Conservation (phyloP, 1,284 basidiomycete genomes). For the Cutaneotrichosporon cutaneum region DNA sequence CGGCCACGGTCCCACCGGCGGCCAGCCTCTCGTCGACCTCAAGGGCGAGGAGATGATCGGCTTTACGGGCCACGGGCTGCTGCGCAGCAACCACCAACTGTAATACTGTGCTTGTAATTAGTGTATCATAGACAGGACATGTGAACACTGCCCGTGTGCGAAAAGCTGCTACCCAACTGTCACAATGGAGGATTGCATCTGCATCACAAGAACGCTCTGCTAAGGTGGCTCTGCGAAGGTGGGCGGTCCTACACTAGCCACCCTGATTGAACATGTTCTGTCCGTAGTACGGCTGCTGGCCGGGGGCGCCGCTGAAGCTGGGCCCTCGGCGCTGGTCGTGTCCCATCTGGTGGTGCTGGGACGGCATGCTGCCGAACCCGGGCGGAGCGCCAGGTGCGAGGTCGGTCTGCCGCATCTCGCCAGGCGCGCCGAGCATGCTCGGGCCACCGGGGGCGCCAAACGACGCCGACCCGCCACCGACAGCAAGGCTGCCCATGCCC, state of each 20-base stretch:
- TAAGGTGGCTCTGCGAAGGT: neutral
- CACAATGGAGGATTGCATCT: neutral
- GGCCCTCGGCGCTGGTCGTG: neutral
- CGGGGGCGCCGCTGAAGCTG: neutral
- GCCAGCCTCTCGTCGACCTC: conserved; percentile 9
- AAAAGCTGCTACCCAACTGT: neutral
- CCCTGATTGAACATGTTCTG: conserved; percentile 2
- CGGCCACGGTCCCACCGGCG: neutral
- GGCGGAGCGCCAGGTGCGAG: conserved; percentile 3
- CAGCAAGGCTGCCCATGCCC: neutral
- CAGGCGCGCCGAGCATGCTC: neutral
- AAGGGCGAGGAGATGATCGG: neutral
- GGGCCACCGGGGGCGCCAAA: conserved; percentile 4
- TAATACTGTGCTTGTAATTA: conserved; percentile 4
- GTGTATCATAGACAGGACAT: neutral
- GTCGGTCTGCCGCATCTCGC: neutral
- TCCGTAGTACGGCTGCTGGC: neutral
- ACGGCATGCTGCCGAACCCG: neutral
- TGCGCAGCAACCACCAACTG: conserved; percentile 7
- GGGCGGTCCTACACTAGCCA: neutral
- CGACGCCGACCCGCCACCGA: neutral
- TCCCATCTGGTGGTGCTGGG: neutral
- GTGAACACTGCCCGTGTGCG: neutral
- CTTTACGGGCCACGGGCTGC: conserved; percentile 21
- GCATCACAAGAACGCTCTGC: neutral